Base-by-base conservation (phyloP, 371 early-diverging fungal genomes). In the Mortierella sp. region DNA sequence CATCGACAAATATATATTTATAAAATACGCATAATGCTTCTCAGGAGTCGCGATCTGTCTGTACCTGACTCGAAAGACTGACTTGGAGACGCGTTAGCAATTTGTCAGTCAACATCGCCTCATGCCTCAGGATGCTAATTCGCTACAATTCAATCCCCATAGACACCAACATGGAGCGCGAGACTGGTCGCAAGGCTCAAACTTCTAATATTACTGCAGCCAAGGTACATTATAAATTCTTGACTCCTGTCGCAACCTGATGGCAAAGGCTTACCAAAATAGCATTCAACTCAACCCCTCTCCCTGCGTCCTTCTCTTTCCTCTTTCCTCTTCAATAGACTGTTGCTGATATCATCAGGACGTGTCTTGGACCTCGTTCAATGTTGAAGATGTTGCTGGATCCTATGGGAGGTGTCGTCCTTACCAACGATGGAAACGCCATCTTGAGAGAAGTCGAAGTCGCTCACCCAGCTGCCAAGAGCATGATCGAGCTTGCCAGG, bases 361-460 rank as follows among this genome's bases (percentile, higher is more conserved):
- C 99, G 47, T 99, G 99, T 87, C 92, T 99, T 53, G 99, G 99
- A 47, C 99, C 99, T 32, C 93, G 97, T 62, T 96, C 99, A 33
- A 99, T 99, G 99, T 93, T 99, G 69, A 99, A 99, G 89, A 99
- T 99, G 99, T 89, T 99, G 70, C 87, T 99, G 74, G 99, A 99
- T 85, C 98, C 99, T 58, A 99, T 99, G 97, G 99, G 99, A 77
- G 98, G 99, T 53, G 96, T 99, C 72, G 97, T 99, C 40, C 87
- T 99, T 77, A 99, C 99, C 63, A 99, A 99, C 88, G 99, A 99
- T 85, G 99, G 99, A 70, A 99, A 99, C 87, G 97, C 99, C 24
- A 99, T 99, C 73, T 90, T 99, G 74, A 92, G 99, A 84, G 99
- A 99, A 88, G 94, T 98, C 83, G 99, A 99, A 88, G 99, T 99